phyloP scores from a whole-genome alignment of 2,329 filamentous ascomycete genomes.

The Alternaria solani region DNA sequence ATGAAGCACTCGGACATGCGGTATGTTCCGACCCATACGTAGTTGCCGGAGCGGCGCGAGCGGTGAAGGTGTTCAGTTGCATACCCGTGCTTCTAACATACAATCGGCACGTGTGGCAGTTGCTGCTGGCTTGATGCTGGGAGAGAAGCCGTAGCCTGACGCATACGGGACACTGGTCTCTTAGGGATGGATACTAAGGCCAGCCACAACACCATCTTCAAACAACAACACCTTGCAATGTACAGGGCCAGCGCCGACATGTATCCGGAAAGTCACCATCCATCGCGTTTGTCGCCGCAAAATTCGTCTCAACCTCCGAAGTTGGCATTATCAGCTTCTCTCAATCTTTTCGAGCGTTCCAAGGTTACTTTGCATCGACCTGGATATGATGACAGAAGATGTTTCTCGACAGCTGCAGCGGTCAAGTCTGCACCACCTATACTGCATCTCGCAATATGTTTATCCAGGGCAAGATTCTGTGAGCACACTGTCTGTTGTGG shows the following conservation, averaged over 20 bases:
- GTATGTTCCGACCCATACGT: conserved; percentile 2
- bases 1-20: conserved; percentile 9
- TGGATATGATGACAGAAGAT: neutral
- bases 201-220: conserved; percentile 14
- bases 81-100: conserved; percentile 5
- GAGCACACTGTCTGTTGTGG: neutral
- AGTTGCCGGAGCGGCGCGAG: conserved; percentile 4
- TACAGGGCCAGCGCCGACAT: conserved; percentile 3
- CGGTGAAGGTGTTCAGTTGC: conserved; percentile 1
- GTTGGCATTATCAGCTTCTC: neutral
- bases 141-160: conserved; percentile 15
- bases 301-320: conserved; percentile 7
- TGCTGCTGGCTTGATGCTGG: conserved; percentile 22
- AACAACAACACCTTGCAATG: conserved; percentile 16
- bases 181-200: conserved; percentile 14
- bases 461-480: neutral
- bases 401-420: neutral
- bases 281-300: neutral
- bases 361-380: neutral
- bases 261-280: neutral
- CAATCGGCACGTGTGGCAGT: conserved; percentile 7
- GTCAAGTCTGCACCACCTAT: neutral
- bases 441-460: neutral
- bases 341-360: neutral
- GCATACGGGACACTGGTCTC: conserved; percentile 19